Percentiles rank a stretch among this genome's conserved stretches.
Conservation (phyloP, 108 stramenopile genomes). For the Fragilariopsis cylindrus region DNA sequence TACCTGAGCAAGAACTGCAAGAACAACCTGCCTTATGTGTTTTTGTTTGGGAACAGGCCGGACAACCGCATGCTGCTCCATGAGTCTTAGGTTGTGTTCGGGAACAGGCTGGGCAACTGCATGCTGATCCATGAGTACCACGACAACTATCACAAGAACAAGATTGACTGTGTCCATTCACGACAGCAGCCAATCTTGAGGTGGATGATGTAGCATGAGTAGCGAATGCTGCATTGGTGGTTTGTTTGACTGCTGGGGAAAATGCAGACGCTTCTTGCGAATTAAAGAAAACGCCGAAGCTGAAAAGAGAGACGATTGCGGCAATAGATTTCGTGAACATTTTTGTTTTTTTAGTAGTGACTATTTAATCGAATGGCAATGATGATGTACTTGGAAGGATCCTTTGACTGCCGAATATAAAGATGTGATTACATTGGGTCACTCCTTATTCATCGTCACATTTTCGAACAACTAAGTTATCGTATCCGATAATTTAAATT, state of each 20-base stretch:
- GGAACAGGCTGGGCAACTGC: slow-evolving; percentile 5
- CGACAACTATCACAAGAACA: slow-evolving; percentile 14
- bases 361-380: no score
- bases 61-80: slow-evolving; percentile 3
- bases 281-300: slow-evolving; percentile 11
- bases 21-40: slow-evolving; percentile 13
- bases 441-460: no score
- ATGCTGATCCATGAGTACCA: slow-evolving; percentile 4
- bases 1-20: slow-evolving; percentile 10
- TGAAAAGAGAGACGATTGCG: background rate
- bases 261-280: slow-evolving; percentile 18
- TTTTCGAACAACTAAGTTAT: no score
- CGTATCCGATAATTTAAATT: no score
- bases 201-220: background rate
- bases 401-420: no score
- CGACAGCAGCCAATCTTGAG: background rate
- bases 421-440: no score
- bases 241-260: background rate
- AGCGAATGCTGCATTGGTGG: background rate
- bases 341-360: no score
- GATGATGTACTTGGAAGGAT: no score
- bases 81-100: background rate
- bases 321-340: background rate
- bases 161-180: background rate
- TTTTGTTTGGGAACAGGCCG: background rate